Evolutionary conservation across 495 filamentous ascomycete species (phyloP).

Genomic region (Cryomyces antarcticus): DNA sequence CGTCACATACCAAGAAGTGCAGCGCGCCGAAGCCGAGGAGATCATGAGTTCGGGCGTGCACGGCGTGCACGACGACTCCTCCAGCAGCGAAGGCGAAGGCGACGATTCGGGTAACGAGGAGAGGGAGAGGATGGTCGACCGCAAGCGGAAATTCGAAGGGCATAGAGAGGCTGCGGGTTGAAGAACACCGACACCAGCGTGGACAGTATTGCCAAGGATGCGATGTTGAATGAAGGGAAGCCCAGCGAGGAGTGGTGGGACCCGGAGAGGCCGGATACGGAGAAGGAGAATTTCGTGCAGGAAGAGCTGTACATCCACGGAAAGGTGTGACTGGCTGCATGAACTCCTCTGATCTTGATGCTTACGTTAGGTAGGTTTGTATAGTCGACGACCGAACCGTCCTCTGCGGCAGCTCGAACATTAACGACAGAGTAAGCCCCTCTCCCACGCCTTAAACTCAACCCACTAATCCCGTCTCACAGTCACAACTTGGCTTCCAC

Average conservation of each 20-base stretch:
- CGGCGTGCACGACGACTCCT: conserved; percentile 14
- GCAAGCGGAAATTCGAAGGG: conserved; percentile 45
- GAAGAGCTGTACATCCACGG: conserved; percentile 90
- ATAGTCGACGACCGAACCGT: conserved; percentile 68
- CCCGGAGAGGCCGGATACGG: conserved; percentile 42
- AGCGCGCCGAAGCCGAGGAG: conserved; percentile 67
- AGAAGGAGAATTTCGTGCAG: conserved; percentile 74
- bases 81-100: conserved; percentile 5
- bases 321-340: conserved; percentile 27
- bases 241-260: conserved; percentile 56
- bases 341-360: conserved; percentile 83
- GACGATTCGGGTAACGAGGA: conserved; percentile 22
- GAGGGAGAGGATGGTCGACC: conserved; percentile 25
- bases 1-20: conserved; percentile 64
- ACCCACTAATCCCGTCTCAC: conserved; percentile 3
- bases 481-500: conserved; percentile 70
- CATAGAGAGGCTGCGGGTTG: conserved; percentile 22
- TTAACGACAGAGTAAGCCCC: conserved; percentile 58
- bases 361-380: conserved; percentile 43
- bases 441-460: not conserved
- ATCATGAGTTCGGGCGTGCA: conserved; percentile 62
- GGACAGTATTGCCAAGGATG: conserved; percentile 58
- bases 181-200: conserved; percentile 26
- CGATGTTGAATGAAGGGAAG: conserved; percentile 50
- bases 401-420: conserved; percentile 78